phyloP scores from a whole-genome alignment of 2,329 filamentous ascomycete genomes.

The Ascosphaera aggregata region DNA sequence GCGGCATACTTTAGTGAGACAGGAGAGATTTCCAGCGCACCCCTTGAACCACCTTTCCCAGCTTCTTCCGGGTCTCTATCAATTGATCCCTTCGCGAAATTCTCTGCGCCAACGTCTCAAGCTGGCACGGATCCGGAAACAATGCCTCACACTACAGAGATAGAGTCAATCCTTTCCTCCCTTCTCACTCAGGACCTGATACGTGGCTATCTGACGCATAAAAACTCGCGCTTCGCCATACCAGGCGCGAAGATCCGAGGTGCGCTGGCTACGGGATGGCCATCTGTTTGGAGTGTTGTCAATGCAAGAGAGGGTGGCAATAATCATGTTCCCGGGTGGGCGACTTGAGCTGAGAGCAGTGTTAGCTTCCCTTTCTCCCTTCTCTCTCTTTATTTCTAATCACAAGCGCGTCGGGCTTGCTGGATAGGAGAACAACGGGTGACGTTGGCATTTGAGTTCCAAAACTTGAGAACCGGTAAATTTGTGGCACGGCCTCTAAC shows the following conservation, averaged over 20 bases:
- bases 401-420: no score
- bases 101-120: not conserved
- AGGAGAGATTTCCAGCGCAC: slow-evolving; percentile 11
- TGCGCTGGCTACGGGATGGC: slow-evolving; percentile 33
- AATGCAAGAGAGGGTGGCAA: slow-evolving; percentile 34
- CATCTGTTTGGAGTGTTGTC: slow-evolving; percentile 46
- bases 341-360: not conserved
- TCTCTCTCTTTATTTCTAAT: not conserved
- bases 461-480: no score
- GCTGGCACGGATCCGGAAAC: not conserved
- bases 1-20: slow-evolving; percentile 13
- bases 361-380: not conserved
- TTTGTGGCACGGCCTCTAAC: no score
- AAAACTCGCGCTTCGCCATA: slow-evolving; percentile 55
- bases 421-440: no score
- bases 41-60: slow-evolving; percentile 9
- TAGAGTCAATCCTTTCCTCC: slow-evolving; percentile 57
- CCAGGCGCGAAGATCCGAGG: slow-evolving; percentile 35
- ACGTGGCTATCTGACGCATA: slow-evolving; percentile 63
- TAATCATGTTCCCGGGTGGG: slow-evolving; percentile 53
- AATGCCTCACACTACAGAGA: slow-evolving; percentile 19
- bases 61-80: slow-evolving; percentile 6
- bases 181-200: slow-evolving; percentile 62
- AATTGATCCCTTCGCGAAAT: not conserved
- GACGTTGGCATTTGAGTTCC: no score